Evolutionary conservation across 805 yeast genomes (phyloP).

Genomic region (Saturnispora bothae): DNA sequence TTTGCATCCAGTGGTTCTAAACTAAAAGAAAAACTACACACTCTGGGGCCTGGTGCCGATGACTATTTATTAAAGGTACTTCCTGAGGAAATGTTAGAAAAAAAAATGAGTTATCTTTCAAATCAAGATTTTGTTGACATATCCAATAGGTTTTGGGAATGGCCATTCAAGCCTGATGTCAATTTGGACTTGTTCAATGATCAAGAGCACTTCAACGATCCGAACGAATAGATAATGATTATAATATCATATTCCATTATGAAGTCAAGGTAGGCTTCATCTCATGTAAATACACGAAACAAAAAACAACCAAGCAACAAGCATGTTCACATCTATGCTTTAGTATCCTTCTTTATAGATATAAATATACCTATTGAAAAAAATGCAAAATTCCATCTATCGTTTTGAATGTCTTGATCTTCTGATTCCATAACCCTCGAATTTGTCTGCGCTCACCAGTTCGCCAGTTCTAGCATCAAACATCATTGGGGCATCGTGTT

Average conservation of each 20-base stretch:
- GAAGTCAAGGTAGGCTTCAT: no score
- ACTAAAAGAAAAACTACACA: slow-evolving; percentile 36
- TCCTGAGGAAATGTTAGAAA: slow-evolving; percentile 31
- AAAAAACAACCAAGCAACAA: background rate
- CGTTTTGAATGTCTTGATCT: background rate
- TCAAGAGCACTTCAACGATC: slow-evolving; percentile 3
- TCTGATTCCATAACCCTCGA: slow-evolving; percentile 3
- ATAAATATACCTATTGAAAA: no score
- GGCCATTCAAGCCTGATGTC: slow-evolving; percentile 73
- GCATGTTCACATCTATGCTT: no score
- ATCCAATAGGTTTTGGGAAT: slow-evolving; percentile 42
- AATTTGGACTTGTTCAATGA: slow-evolving; percentile 18
- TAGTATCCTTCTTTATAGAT: background rate
- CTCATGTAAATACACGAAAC: background rate
- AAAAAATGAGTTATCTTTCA: slow-evolving; percentile 38
- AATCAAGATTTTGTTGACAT: slow-evolving; percentile 45
- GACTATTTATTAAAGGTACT: slow-evolving; percentile 34
- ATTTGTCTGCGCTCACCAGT: slow-evolving; percentile 2
- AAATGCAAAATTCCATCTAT: no score
- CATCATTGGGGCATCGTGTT: slow-evolving; percentile 9
- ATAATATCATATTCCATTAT: no score
- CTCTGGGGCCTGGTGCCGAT: slow-evolving; percentile 75
- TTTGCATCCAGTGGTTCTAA: slow-evolving; percentile 33
- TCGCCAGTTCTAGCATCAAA: slow-evolving; percentile 4
- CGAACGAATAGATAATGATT: background rate